Conservation (phyloP, 371 early-diverging fungal species). For the Mortierella sp. region DNA sequence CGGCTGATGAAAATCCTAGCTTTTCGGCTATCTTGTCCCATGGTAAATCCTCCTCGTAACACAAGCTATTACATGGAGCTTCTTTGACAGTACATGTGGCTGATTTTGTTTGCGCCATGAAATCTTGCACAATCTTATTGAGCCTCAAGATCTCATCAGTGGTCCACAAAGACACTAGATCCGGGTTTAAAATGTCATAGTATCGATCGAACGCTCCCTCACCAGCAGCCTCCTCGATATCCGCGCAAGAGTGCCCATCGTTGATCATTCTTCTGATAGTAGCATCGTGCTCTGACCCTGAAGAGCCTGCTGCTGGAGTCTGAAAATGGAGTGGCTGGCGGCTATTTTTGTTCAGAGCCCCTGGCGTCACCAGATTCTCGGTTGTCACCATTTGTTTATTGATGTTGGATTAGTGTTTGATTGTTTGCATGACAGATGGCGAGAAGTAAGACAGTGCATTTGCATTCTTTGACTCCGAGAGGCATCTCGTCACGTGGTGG, state of each 20-base stretch:
- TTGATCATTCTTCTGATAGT: slow-evolving; percentile 30
- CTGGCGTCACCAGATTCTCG: not conserved
- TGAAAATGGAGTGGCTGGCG: slow-evolving; percentile 10
- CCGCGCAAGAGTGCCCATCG: slow-evolving; percentile 21
- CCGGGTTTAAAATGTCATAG: slow-evolving; percentile 22
- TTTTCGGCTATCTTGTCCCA: slow-evolving; percentile 20
- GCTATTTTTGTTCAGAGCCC: not conserved
- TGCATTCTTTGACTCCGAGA: not conserved
- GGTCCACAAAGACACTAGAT: slow-evolving; percentile 13
- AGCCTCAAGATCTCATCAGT: slow-evolving; percentile 1
- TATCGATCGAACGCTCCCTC: slow-evolving; percentile 33
- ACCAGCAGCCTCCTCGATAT: slow-evolving; percentile 18
- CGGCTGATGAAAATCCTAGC: not conserved
- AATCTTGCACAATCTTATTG: not conserved
- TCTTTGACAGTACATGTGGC: not conserved
- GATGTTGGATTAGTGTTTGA: not conserved
- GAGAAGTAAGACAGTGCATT: not conserved
- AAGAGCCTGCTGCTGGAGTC: not conserved
- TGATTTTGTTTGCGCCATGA: too few species aligned
- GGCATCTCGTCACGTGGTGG: not conserved
- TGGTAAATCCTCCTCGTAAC: slow-evolving; percentile 3
- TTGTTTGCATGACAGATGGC: not conserved
- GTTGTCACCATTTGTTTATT: not conserved
- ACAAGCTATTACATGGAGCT: not conserved
- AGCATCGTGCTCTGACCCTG: slow-evolving; percentile 28